These are phyloP conservation scores for Thelonectria discophora DNA, from an alignment of 2,329 filamentous ascomycete species.

Conservation along the genomic window DNA sequence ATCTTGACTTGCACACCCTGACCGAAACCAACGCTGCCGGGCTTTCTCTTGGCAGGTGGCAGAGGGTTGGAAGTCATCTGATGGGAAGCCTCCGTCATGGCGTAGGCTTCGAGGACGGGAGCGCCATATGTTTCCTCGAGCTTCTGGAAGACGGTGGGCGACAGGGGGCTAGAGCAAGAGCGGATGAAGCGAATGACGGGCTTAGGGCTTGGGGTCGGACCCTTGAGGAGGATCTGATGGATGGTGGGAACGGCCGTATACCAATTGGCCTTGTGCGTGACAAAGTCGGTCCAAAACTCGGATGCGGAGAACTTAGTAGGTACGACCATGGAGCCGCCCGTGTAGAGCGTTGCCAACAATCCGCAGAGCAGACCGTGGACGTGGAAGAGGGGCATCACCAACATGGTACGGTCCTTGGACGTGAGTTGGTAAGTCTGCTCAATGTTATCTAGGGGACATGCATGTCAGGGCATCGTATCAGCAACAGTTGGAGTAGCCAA, in stretches of 20 bases:
- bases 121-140: constrained; percentile 79
- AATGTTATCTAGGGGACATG: constrained; percentile 70
- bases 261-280: constrained; percentile 81
- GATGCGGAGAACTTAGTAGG: constrained; percentile 82
- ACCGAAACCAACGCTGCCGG: constrained; percentile 82
- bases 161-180: constrained; percentile 85
- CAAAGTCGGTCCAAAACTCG: constrained; percentile 85
- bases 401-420: constrained; percentile 77
- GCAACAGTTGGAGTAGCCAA: constrained; percentile 33
- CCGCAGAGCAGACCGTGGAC: constrained; percentile 88
- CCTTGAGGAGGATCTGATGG: constrained; percentile 86
- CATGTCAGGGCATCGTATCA: constrained; percentile 22
- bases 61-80: constrained; percentile 84
- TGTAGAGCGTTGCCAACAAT: constrained; percentile 78
- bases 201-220: constrained; percentile 71
- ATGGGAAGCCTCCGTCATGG: constrained; percentile 90
- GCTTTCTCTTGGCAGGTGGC: constrained; percentile 76
- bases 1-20: constrained; percentile 86
- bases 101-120: constrained; percentile 88
- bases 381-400: constrained; percentile 92
- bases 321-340: constrained; percentile 81
- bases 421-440: constrained; percentile 79
- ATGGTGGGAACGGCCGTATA: constrained; percentile 95
- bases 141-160: constrained; percentile 82
- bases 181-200: constrained; percentile 86